Evolutionary conservation across 176 grass and related monocot species (phyloP), one percentile per base, ranked within the genome.

Genomic region (Juncus inflexus): DNA sequence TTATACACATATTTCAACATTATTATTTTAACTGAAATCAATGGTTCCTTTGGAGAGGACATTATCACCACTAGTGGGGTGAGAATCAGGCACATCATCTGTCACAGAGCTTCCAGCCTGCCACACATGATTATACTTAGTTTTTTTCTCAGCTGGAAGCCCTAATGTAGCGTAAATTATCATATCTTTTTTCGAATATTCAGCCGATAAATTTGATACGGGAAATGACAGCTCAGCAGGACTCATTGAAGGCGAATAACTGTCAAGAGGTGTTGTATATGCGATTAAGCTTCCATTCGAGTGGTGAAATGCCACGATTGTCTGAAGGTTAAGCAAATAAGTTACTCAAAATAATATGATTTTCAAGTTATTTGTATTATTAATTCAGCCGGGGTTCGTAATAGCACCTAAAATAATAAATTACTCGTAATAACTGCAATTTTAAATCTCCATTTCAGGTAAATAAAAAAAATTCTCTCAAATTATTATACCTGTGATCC

Each of bases 121-220:
- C 91, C 87, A 95, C 1, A 95, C 84, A 56, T 95, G 86, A 76
- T 80, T 84, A 69, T 84, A 90, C 81, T 85, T 78, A 75, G 55
- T 87, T 53, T 69, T 70, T 3, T 67, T 60, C 0, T 59, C 74
- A 28, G 19, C 19, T 1, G 72, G 70, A 50, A 95, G 68, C 57
- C 72, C 61, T 37, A 95, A 19, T 2, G 83, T 95, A 7, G 91
- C 87, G 60, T 87, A 95, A 75, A 95, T 73, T 42, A 90, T 83
- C 91, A 87, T 83, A 81, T 78, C 81, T 74, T 80, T 66, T 5
- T 63, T 63, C 1, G 36, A 56, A 42, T 70, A 55, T 76, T 90
- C 91, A 3, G 76, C 86, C 2, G 78, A 70, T 38, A 90, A 51
- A 43, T 41, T 55, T 2, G 86, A 66, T 64, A 87, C 78, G 2